Evolutionary conservation across 192 early-diverging fungal genomes (phyloP).

Genomic region (Backusella luteola): DNA sequence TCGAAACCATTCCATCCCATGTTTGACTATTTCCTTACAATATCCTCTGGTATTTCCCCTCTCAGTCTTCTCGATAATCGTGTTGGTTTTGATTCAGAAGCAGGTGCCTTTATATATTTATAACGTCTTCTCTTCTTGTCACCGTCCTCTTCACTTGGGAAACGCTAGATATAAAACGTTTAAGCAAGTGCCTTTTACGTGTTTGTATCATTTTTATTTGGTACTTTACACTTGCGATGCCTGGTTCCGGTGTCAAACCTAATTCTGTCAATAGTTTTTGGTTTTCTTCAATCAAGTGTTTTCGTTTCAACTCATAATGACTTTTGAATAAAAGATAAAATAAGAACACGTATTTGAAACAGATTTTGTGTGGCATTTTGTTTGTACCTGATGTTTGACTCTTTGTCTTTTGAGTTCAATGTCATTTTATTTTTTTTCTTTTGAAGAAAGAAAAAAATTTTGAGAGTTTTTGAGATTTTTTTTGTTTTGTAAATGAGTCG

Average conservation of each 20-base stretch:
- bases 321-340: neutral
- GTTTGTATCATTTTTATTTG: neutral
- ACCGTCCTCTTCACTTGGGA: neutral
- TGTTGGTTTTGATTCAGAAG: neutral
- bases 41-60: conserved; percentile 30
- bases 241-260: conserved; percentile 21
- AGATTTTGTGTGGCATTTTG: neutral
- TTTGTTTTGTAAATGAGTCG: too few species aligned
- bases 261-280: conserved; percentile 40
- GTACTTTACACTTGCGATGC: neutral
- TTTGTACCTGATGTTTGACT: neutral
- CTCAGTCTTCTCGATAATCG: conserved; percentile 25
- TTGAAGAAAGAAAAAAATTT: neutral
- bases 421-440: neutral
- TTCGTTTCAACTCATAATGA: conserved; percentile 43
- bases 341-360: too few species aligned
- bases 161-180: neutral
- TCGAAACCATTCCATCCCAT: too few species aligned
- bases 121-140: neutral
- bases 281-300: conserved; percentile 42
- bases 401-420: neutral
- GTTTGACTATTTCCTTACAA: conserved; percentile 16
- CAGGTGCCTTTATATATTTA: neutral
- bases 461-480: too few species aligned
- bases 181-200: neutral